Conservation (phyloP, 2,329 filamentous ascomycete genomes). For the Tolypocladium cylindrosporum region DNA sequence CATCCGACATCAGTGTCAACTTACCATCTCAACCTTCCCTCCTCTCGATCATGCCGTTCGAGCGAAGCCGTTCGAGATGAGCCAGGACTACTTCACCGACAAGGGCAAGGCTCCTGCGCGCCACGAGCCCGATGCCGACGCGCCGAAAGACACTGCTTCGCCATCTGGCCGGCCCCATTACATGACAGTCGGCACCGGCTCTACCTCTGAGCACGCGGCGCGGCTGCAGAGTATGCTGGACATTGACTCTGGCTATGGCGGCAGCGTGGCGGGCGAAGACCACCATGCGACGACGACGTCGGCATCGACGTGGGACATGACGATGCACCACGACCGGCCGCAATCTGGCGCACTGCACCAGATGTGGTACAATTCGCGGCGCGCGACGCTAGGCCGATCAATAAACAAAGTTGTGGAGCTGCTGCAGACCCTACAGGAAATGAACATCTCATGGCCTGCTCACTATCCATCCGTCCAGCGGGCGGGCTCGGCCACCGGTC, state of each 20-base stretch:
- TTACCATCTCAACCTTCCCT: background rate
- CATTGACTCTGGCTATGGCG: constrained; percentile 84
- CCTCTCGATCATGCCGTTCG: constrained; percentile 23
- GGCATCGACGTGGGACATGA: constrained; percentile 30
- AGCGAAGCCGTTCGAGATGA: constrained; percentile 36
- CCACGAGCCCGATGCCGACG: constrained; percentile 18
- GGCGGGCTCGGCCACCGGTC: constrained; percentile 31
- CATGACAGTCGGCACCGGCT: constrained; percentile 80
- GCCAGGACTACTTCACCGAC: constrained; percentile 45
- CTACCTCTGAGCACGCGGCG: constrained; percentile 70
- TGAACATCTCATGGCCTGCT: constrained; percentile 87
- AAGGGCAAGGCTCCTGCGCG: constrained; percentile 40
- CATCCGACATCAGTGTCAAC: background rate
- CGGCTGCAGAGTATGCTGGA: constrained; percentile 75
- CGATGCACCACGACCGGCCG: constrained; percentile 29
- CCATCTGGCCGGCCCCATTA: constrained; percentile 48
- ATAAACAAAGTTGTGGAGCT: constrained; percentile 82
- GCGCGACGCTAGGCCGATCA: constrained; percentile 73
- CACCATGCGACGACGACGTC: constrained; percentile 19
- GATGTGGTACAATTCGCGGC: constrained; percentile 89
- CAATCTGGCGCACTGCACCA: constrained; percentile 83
- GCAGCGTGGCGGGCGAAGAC: constrained; percentile 61
- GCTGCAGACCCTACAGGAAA: constrained; percentile 72
- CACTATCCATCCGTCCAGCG: constrained; percentile 83
- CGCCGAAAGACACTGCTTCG: constrained; percentile 15